Conservation (phyloP, 208 protist species). For the Crithidia expoeki region DNA sequence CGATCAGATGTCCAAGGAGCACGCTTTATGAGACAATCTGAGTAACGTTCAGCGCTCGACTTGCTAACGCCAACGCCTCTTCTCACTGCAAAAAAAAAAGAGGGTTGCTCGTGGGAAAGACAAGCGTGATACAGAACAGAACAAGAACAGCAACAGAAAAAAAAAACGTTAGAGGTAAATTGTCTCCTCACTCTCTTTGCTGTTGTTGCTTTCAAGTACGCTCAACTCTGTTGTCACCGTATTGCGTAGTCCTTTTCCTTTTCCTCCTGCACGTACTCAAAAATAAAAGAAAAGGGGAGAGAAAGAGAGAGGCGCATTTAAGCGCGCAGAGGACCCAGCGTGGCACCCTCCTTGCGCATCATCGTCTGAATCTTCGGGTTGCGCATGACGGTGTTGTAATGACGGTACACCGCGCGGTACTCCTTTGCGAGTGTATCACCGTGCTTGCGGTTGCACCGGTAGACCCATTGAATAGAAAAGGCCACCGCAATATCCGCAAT, state of each 20-base stretch:
- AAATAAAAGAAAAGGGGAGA: not conserved
- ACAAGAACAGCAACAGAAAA: no score
- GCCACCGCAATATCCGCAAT: conserved; percentile 81
- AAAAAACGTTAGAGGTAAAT: no score
- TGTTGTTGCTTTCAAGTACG: not conserved
- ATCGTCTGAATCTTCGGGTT: conserved; percentile 67
- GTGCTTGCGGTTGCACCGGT: conserved; percentile 61
- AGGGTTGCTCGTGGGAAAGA: not conserved
- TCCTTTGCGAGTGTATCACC: conserved; percentile 59
- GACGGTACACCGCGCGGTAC: conserved; percentile 66
- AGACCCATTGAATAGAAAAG: conserved; percentile 68
- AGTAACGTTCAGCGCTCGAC: no score
- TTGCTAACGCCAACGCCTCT: no score
- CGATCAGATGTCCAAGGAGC: no score
- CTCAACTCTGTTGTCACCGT: no score
- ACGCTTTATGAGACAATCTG: no score
- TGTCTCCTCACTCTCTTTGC: no score
- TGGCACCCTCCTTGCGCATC: conserved; percentile 60
- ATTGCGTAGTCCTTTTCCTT: no score
- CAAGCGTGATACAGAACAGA: not conserved
- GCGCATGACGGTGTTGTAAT: conserved; percentile 85
- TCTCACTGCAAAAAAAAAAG: no score
- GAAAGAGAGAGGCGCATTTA: conserved; percentile 15
- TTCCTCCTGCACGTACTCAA: not conserved
- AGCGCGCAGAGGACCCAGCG: conserved; percentile 41